A percentile compares a stretch with the other conserved stretches of the same genome.
phyloP scores from a whole-genome alignment of 2,329 filamentous ascomycete species.

The Eutypa lata region DNA sequence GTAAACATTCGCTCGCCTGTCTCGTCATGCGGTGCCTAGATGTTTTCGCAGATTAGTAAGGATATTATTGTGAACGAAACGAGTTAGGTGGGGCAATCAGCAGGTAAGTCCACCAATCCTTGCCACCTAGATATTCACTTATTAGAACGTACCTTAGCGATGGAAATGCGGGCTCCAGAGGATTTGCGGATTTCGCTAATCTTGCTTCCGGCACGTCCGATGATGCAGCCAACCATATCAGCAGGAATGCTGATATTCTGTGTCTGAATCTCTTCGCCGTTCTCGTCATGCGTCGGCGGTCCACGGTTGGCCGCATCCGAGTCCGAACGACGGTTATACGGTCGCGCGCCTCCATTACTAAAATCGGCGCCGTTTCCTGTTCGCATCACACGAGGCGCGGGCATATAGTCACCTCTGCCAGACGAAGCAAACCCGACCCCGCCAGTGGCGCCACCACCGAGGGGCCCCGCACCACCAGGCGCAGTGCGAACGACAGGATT shows the following conservation, averaged over 20 bases:
- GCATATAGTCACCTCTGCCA: conserved; percentile 52
- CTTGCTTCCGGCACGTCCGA: conserved; percentile 90
- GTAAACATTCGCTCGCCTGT: conserved; percentile 99
- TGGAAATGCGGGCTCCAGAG: conserved; percentile 94
- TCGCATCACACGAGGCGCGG: conserved; percentile 75
- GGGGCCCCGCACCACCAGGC: conserved; percentile 49
- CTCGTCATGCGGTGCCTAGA: conserved; percentile 83
- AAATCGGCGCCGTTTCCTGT: conserved; percentile 98
- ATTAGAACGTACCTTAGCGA: conserved; percentile 68
- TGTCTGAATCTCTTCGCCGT: conserved; percentile 95
- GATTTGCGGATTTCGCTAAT: conserved; percentile 98
- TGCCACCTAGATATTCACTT: neutral
- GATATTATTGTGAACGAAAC: neutral
- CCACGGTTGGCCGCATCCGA: conserved; percentile 77
- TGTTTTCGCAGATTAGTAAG: conserved; percentile 10
- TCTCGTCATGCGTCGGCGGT: conserved; percentile 86
- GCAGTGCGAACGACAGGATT: conserved; percentile 92
- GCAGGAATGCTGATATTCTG: conserved; percentile 99
- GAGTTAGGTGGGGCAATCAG: neutral
- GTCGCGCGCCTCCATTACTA: conserved; percentile 71
- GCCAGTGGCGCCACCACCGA: conserved; percentile 26
- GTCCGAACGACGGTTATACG: conserved; percentile 76
- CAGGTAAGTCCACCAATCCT: neutral
- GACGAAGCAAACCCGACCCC: conserved; percentile 42
- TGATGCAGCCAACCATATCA: conserved; percentile 99